These are phyloP conservation scores for Dothistroma pini DNA, from an alignment of 2,329 filamentous ascomycete species.

Conservation along the genomic window DNA sequence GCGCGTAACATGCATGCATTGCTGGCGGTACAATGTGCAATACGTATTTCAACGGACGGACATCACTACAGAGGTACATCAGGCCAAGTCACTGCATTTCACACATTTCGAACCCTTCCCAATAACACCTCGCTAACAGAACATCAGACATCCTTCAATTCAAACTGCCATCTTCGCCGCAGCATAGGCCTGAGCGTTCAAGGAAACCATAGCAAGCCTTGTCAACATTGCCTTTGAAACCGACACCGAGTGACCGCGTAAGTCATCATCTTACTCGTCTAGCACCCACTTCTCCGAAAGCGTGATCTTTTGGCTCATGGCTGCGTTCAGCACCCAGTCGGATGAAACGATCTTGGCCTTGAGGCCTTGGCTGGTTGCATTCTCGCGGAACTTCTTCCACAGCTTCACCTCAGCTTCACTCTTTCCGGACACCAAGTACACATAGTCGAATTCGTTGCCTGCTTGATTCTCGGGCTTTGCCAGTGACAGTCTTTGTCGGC, in stretches of 20 bases:
- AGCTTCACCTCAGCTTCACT: slow-evolving; percentile 65
- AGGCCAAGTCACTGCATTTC: not conserved
- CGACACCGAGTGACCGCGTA: slow-evolving; percentile 9
- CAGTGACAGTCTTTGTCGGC: slow-evolving; percentile 60
- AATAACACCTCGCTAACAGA: not conserved
- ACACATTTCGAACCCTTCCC: not conserved
- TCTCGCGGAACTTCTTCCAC: slow-evolving; percentile 75
- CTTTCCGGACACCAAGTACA: slow-evolving; percentile 76
- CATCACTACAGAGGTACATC: not conserved
- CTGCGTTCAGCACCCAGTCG: slow-evolving; percentile 87
- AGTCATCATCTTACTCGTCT: slow-evolving; percentile 21
- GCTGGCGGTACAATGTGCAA: not conserved
- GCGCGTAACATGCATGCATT: not conserved
- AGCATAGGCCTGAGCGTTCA: not conserved
- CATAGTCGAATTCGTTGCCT: slow-evolving; percentile 52
- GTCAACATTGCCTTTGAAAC: not conserved
- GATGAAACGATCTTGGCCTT: slow-evolving; percentile 73
- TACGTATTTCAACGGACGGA: not conserved
- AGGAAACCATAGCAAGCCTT: not conserved
- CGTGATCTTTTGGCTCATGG: slow-evolving; percentile 75
- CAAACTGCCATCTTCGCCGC: not conserved
- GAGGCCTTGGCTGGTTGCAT: slow-evolving; percentile 76
- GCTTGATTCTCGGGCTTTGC: slow-evolving; percentile 49
- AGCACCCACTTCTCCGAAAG: slow-evolving; percentile 34
- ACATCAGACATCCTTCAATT: not conserved